Base-by-base conservation (phyloP, 495 filamentous ascomycete genomes). In the Penicillium crystallinum region DNA sequence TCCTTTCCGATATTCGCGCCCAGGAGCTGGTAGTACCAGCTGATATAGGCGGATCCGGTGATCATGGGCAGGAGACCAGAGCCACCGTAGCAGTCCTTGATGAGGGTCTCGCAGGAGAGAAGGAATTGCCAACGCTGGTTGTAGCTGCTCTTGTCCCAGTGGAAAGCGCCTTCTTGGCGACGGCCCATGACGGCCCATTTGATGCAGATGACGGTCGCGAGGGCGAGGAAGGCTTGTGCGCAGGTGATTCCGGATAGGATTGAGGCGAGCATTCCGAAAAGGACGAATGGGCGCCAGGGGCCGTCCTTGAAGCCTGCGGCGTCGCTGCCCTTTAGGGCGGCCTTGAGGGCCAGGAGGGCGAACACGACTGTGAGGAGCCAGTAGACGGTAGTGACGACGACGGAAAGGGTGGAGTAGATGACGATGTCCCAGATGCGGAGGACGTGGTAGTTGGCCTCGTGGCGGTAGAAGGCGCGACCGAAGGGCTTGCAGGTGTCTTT, bases 121-220 rank as follows among this genome's bases (percentile, higher is more conserved):
- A 70, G 67, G 21, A 76, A 50, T 49, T 76, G 75, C 74, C 75
- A 77, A 15, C 70, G 58, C 36, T 76, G 71, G 56, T 69, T 72
- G 49, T 74, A 74, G 31, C 59, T 60, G 46, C 59, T 62, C 48
- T 67, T 65, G 47, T 78, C 75, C 75, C 75, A 78, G 56, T 73
- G 69, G 56, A 72, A 73, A 17, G 58, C 60, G 8, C 75, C 74
- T 29, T 69, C 68, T 45, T 58, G 49, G 14, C 74, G 61, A 10
- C 69, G 69, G 17, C 74, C 74, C 42, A 76, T 59, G 21, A 78
- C 55, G 8, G 61, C 21, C 74, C 73, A 75, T 41, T 76, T 75
- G 4, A 63, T 54, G 29, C 50, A 41, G 40, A 76, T 64, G 40
- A 69, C 59, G 17, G 76, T 36, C 2, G 36, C 33, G 3, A 78